phyloP scores from a whole-genome alignment of 1,139 yeast species.

The Hemisphaericaspora lyxosophila region DNA sequence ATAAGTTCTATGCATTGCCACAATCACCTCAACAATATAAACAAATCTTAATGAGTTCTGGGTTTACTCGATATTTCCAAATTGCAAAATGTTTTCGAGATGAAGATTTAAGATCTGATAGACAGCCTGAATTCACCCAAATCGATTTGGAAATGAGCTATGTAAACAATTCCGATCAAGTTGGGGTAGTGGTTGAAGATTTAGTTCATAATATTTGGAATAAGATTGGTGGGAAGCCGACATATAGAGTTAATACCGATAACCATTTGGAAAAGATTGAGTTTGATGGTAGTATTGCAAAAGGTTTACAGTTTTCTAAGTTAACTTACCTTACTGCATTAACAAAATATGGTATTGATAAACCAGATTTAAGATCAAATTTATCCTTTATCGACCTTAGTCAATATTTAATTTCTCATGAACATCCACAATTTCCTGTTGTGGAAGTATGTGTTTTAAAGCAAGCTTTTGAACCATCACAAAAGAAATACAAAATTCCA shows the following conservation, averaged over 20 bases:
- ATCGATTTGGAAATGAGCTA: conserved; percentile 92
- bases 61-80: conserved; percentile 82
- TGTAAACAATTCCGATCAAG: conserved; percentile 64
- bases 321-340: conserved; percentile 71
- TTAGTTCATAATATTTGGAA: conserved; percentile 60
- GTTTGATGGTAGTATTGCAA: conserved; percentile 16
- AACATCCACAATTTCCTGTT: conserved; percentile 52
- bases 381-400: conserved; percentile 53
- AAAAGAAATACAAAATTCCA: conserved; percentile 24
- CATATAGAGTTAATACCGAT: conserved; percentile 34
- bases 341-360: conserved; percentile 80
- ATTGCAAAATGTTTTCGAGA: conserved; percentile 93
- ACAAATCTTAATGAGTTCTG: conserved; percentile 92
- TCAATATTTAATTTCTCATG: conserved; percentile 33
- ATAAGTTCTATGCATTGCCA: conserved; percentile 81
- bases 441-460: conserved; percentile 70
- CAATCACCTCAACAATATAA: conserved; percentile 98
- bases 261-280: conserved; percentile 24
- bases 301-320: conserved; percentile 33
- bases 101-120: conserved; percentile 89
- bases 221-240: conserved; percentile 37
- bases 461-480: conserved; percentile 39
- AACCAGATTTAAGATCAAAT: conserved; percentile 80
- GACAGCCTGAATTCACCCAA: conserved; percentile 98
- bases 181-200: conserved; percentile 62